A percentile compares a stretch with the other conserved stretches of the same genome.
These are phyloP conservation scores for Curvularia spicifera DNA, from an alignment of 2,329 filamentous ascomycete genomes.

Conservation along the genomic window DNA sequence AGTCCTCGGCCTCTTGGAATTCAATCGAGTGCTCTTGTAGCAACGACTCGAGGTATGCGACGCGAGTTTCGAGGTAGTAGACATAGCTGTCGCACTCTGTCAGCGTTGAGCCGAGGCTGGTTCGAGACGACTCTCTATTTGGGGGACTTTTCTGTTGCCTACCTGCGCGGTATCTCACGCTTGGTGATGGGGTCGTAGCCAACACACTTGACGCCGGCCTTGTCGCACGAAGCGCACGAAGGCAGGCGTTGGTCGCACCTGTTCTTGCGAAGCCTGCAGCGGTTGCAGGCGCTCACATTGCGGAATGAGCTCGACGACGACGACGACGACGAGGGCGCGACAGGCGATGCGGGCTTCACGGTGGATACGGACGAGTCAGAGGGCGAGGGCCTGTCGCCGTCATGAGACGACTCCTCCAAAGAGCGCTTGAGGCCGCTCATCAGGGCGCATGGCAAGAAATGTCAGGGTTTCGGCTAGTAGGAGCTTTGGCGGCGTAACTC, in stretches of 20 bases:
- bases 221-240: slow-evolving; percentile 89
- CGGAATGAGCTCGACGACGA: slow-evolving; percentile 49
- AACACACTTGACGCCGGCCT: slow-evolving; percentile 88
- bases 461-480: slow-evolving; percentile 15
- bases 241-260: slow-evolving; percentile 92
- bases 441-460: slow-evolving; percentile 46
- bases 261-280: slow-evolving; percentile 88
- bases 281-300: slow-evolving; percentile 86
- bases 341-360: slow-evolving; percentile 42
- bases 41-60: slow-evolving; percentile 80
- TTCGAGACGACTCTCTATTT: slow-evolving; percentile 4
- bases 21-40: slow-evolving; percentile 72
- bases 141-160: neutral
- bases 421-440: slow-evolving; percentile 51
- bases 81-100: slow-evolving; percentile 70
- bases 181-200: slow-evolving; percentile 97
- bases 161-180: slow-evolving; percentile 84
- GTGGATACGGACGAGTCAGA: slow-evolving; percentile 30
- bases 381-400: slow-evolving; percentile 42
- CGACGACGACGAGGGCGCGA: slow-evolving; percentile 39
- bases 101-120: slow-evolving; percentile 11
- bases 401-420: slow-evolving; percentile 46
- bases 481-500: slow-evolving; percentile 11
- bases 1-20: slow-evolving; percentile 72
- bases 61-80: slow-evolving; percentile 87